Base-by-base conservation (phyloP, 1,139 yeast genomes). In the Lizanozyma gosingica region DNA sequence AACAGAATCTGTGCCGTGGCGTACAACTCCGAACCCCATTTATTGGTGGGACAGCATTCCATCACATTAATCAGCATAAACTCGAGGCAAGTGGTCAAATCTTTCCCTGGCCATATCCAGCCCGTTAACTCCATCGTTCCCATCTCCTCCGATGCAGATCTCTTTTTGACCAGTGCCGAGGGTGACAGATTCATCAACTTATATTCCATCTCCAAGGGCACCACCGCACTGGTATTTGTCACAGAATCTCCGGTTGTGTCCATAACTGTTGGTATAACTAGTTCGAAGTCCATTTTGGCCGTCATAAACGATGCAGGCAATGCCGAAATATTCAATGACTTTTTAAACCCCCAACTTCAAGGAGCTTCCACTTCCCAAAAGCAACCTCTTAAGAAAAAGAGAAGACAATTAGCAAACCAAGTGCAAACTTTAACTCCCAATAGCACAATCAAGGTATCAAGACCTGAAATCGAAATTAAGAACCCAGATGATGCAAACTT, bases 151-250 rank as follows among this genome's bases (percentile, higher is more conserved):
- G 58, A 65, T 39, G 54, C 62, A 4, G 78, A 71, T 39, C 59
- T 65, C 35, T 73, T 84, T 48, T 55, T 84, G 41, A 78, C 92
- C 1, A 77, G 83, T 43, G 94, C 96, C 1, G 65, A 64, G 33
- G 80, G 78, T 45, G 97, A 88, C 57, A 72, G 96, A 50, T 86
- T 85, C 55, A 69, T 87, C 50, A 87, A 85, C 56, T 64, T 84
- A 42, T 79, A 82, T 53, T 78, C 82, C 15, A 47, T 78, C 8
- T 50, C 63, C 9, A 64, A 63, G 41, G 62, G 62, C 36, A 54
- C 72, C 9, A 63, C 76, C 9, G 60, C 57, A 34, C 58, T 68
- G 6, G 83, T 86, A 8, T 72, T 83, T 44, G 92, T 83, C 4
- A 70, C 90, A 3, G 80, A 78, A 48, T 67, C 83, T 8, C 73